Base-by-base conservation (phyloP, 164 flowering plant species). In the Tetracentron sinense region DNA sequence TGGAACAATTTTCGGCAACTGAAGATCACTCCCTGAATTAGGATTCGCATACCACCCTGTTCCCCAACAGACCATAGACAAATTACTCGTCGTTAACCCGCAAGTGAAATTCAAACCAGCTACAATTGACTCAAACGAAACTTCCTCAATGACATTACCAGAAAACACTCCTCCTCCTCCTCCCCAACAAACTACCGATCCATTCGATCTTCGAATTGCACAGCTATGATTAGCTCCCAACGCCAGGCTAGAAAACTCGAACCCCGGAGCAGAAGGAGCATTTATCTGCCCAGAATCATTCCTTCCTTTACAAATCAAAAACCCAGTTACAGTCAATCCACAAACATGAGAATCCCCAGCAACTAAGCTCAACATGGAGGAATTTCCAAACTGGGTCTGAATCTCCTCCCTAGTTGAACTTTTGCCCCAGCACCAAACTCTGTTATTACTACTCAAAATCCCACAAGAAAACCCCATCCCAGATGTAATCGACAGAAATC, bases 1-100 rank as follows among this genome's bases (percentile, higher is more conserved):
- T 1, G 99, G 96, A 42, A 87, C 68, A 52, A 84, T 70, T 42
- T 57, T 73, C 1, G 72, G 66, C 52, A 86, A 68, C 0, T 79
- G 81, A 67, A 81, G 77, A 53, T 50, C 69, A 48, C 22, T 0
- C 7, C 66, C 72, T 0, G 74, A 50, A 52, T 1, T 60, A 44
- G 57, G 7, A 16, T 26, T 54, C 46, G 14, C 55, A 28, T 65
- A 21, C 91, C 86, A 81, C 0, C 88, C 88, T 0, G 86, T 79
- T 1, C 97, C 97, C 97, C 97, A 95, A 61, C 96, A 92, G 20
- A 84, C 30, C 0, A 90, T 46, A 0, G 96, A 82, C 16, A 84
- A 75, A 72, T 88, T 88, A 6, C 54, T 47, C 0, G 85, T 68
- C 8, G 56, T 58, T 42, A 95, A 77, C 20, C 99, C 99, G 70